Conservation (phyloP, 345 rosid species). For the Geranium rotundifolium region DNA sequence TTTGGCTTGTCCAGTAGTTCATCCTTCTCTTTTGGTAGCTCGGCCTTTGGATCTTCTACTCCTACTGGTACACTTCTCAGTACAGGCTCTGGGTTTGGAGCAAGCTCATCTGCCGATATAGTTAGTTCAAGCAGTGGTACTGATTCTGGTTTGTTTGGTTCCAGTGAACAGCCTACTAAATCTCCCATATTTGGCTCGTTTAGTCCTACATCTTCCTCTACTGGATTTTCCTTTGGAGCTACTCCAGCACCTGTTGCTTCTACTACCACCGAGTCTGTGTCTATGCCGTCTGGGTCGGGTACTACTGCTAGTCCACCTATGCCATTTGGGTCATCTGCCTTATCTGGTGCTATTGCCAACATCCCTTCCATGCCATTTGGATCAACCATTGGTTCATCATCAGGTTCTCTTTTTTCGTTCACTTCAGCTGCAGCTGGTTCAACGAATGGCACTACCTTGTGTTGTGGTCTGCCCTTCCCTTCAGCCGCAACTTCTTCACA, state of each 20-base stretch:
- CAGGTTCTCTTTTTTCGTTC: conserved; percentile 39
- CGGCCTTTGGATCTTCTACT: conserved; percentile 40
- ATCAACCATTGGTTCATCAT: conserved; percentile 18
- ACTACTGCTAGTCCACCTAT: background rate
- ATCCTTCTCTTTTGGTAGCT: conserved; percentile 32
- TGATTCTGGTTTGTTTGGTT: conserved; percentile 31
- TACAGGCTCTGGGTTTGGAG: conserved; percentile 40
- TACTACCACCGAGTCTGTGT: conserved; percentile 12
- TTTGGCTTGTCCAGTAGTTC: conserved; percentile 36
- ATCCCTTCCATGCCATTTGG: background rate
- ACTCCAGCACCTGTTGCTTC: conserved; percentile 27
- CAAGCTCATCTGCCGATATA: conserved; percentile 25
- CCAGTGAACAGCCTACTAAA: conserved; percentile 45
- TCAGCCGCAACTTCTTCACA: conserved; percentile 28
- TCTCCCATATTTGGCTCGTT: conserved; percentile 26
- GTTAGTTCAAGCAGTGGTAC: conserved; percentile 32
- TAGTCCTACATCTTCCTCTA: conserved; percentile 11
- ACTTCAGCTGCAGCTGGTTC: conserved; percentile 21
- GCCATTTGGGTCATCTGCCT: background rate
- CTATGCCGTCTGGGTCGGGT: conserved; percentile 32
- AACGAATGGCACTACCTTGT: background rate
- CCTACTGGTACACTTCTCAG: conserved; percentile 26
- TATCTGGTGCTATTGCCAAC: background rate
- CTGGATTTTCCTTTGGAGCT: conserved; percentile 38
- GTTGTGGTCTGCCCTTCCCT: conserved; percentile 1